phyloP scores from a whole-genome alignment of 2,329 filamentous ascomycete species.

The Aspergillus ochraceoroseus region DNA sequence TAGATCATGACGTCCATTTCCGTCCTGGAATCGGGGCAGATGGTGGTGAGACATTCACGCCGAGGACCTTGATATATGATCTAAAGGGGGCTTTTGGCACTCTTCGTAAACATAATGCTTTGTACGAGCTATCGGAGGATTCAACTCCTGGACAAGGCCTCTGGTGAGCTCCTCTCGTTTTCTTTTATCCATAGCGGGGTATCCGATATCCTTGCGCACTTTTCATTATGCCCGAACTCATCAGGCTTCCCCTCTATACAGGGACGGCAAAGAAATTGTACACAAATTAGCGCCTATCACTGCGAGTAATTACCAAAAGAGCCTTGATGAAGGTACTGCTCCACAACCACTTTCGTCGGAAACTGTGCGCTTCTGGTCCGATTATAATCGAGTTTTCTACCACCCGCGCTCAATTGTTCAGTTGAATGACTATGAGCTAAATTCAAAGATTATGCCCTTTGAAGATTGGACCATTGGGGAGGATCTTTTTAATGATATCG shows the following conservation, averaged over 20 bases:
- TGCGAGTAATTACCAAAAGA: slow-evolving; percentile 70
- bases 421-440: slow-evolving; percentile 78
- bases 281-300: slow-evolving; percentile 64
- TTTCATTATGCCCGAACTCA: no score
- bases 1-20: slow-evolving; percentile 87
- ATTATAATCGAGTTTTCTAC: slow-evolving; percentile 88
- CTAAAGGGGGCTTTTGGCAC: slow-evolving; percentile 90
- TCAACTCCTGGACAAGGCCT: slow-evolving; percentile 36
- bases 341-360: slow-evolving; percentile 62
- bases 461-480: slow-evolving; percentile 69
- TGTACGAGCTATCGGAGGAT: slow-evolving; percentile 62
- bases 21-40: slow-evolving; percentile 74
- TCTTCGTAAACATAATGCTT: slow-evolving; percentile 76
- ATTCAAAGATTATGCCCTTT: slow-evolving; percentile 74
- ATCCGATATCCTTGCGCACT: no score
- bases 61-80: slow-evolving; percentile 88
- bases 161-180: slow-evolving; percentile 43
- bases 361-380: slow-evolving; percentile 90
- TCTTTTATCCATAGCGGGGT: no score
- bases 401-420: slow-evolving; percentile 85
- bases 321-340: slow-evolving; percentile 65
- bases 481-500: slow-evolving; percentile 67
- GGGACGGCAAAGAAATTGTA: slow-evolving; percentile 63
- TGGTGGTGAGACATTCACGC: slow-evolving; percentile 85
- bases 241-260: slow-evolving; percentile 31